Percentiles rank a stretch among this genome's conserved stretches.
Conservation (phyloP, 1,139 yeast species). For the Blastobotrys capitulatus region DNA sequence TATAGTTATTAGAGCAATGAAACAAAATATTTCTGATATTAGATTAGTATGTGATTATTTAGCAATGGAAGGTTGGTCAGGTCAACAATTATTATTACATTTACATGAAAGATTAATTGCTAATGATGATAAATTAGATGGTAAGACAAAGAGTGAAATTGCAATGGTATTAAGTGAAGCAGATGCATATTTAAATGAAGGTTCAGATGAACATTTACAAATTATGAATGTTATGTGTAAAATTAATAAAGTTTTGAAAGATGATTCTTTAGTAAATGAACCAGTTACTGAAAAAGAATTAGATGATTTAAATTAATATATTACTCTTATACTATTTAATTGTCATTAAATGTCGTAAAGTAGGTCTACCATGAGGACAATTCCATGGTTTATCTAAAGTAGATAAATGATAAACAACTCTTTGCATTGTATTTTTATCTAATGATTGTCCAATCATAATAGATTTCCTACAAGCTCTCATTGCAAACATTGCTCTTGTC, state of each 20-base stretch:
- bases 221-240: slow-evolving; percentile 63
- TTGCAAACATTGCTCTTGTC: slow-evolving; percentile 77
- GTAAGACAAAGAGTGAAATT: slow-evolving; percentile 59
- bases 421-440: slow-evolving; percentile 52
- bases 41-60: slow-evolving; percentile 48
- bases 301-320: neutral
- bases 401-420: slow-evolving; percentile 63
- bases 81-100: slow-evolving; percentile 70
- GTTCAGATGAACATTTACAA: slow-evolving; percentile 88
- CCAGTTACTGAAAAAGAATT: neutral
- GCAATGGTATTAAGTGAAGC: slow-evolving; percentile 64
- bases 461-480: slow-evolving; percentile 91
- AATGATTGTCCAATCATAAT: slow-evolving; percentile 88
- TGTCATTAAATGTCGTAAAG: slow-evolving; percentile 82
- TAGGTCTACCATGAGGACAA: slow-evolving; percentile 98
- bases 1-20: slow-evolving; percentile 40
- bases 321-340: slow-evolving; percentile 2
- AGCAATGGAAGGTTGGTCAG: slow-evolving; percentile 80
- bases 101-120: slow-evolving; percentile 64
- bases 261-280: neutral
- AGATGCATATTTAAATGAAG: slow-evolving; percentile 71
- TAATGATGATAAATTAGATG: slow-evolving; percentile 49
- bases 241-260: slow-evolving; percentile 28
- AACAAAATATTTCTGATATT: slow-evolving; percentile 37
- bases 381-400: slow-evolving; percentile 91